Evolutionary conservation across 2,329 filamentous ascomycete species (phyloP), one percentile per base, ranked within the genome.

Genomic region (Ophiostoma sp.): DNA sequence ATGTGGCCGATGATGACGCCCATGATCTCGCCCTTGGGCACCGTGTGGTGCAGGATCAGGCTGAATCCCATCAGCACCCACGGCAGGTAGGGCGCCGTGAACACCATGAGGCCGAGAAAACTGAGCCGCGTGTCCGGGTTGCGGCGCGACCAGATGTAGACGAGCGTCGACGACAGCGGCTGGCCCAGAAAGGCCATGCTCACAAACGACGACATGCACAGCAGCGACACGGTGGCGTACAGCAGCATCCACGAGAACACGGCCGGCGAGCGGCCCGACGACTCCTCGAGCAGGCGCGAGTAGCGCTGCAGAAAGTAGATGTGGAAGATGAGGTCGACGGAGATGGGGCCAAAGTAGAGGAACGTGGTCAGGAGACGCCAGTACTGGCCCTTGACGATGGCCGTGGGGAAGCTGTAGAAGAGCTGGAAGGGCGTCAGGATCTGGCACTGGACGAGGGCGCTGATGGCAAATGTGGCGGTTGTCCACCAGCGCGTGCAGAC

Each of bases 271-370:
- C 92, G 88, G 57, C 93, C 92, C n/a, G 93, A 93, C 0, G 92
- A 93, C 80, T 98, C 94, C 81, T 99, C 95, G 66, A 99, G 87
- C 62, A 98, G 90, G 68, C 95, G 91, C 7, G 94, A 94, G 80
- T 99, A 99, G 71, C 95, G 91, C 79, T 97, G 94, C 71, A 97
- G 89, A 82, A 99, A 99, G 86, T 97, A 99, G 79, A 98, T 91
- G 79, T 98, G 94, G 83, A 97, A 98, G 75, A 98, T 85, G 57
- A 99, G 89, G 79, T 98, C 95, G 77, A 99, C 87, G 39, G 90
- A 95, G 74, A 98, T 88, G 1, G 94, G 94, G 2, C 95, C 95
- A 78, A 98, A 98, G 83, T 98, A 99, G 77, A 98, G 87, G 81
- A 99, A 99, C 1, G 94, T 97, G 2, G 94, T 96, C 57, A 97